Evolutionary conservation across 306 rosid genomes (phyloP).

Genomic region (Castanea crenata): DNA sequence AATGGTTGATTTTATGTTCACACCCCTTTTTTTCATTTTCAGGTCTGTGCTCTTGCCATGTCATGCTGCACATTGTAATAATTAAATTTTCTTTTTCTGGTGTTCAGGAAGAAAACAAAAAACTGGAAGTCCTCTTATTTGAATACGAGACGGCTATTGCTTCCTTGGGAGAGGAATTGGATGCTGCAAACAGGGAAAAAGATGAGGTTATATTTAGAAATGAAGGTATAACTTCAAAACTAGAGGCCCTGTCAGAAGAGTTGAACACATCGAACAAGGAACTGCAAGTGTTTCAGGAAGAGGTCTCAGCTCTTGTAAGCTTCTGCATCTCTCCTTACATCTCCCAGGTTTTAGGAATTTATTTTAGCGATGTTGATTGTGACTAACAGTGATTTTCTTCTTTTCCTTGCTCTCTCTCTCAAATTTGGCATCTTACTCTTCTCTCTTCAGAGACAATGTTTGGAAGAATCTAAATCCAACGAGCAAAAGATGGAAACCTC

Average conservation of each 20-base stretch:
- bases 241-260: slow-evolving; percentile 56
- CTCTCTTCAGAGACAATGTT: slow-evolving; percentile 50
- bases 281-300: slow-evolving; percentile 51
- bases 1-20: neutral
- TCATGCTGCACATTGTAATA: slow-evolving; percentile 1
- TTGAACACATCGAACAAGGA: slow-evolving; percentile 50
- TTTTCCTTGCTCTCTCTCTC: neutral
- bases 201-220: slow-evolving; percentile 52
- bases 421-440: slow-evolving; percentile 26
- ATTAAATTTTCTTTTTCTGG: neutral
- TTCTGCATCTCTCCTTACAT: slow-evolving; percentile 19
- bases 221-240: slow-evolving; percentile 59
- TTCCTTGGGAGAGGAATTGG: slow-evolving; percentile 64
- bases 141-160: slow-evolving; percentile 66
- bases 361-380: slow-evolving; percentile 2
- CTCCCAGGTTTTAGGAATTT: neutral
- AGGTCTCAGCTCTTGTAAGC: slow-evolving; percentile 70
- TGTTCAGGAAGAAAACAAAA: slow-evolving; percentile 71
- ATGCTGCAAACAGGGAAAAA: slow-evolving; percentile 47
- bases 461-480: slow-evolving; percentile 61
- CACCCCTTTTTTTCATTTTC: neutral
- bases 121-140: slow-evolving; percentile 64
- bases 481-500: slow-evolving; percentile 58
- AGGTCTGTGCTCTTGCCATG: neutral
- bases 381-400: slow-evolving; percentile 7